Percentiles rank a stretch among this genome's conserved stretches.
phyloP scores from a whole-genome alignment of 495 filamentous ascomycete genomes.

The Tuber brumale region DNA sequence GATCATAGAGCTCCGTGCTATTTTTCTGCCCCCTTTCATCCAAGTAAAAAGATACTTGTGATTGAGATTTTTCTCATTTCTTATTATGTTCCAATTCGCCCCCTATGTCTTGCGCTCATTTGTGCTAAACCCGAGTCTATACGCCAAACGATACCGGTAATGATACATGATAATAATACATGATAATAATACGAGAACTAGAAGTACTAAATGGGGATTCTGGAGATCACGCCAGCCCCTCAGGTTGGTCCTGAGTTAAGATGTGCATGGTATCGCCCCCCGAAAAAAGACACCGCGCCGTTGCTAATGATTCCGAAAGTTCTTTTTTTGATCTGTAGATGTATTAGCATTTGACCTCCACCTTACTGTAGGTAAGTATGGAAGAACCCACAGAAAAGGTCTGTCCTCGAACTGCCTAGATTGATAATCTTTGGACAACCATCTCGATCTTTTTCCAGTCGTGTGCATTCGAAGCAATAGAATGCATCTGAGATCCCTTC shows the following conservation, averaged over 20 bases:
- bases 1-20: not conserved
- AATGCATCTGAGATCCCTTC: constrained; percentile 99
- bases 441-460: constrained; percentile 93
- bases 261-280: not conserved
- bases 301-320: constrained; percentile 39
- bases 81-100: constrained; percentile 50
- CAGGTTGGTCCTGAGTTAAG: not conserved
- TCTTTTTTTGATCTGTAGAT: constrained; percentile 42
- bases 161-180: not conserved
- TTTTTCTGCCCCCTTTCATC: not conserved
- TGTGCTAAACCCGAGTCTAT: not conserved
- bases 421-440: constrained; percentile 99
- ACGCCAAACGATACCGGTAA: constrained; percentile 11
- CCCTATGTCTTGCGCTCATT: constrained; percentile 7
- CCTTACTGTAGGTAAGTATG: not conserved
- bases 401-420: constrained; percentile 85
- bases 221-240: not conserved
- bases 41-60: not conserved
- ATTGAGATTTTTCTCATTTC: not conserved
- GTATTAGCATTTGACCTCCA: constrained; percentile 10
- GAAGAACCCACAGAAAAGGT: constrained; percentile 69
- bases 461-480: constrained; percentile 98
- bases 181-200: not conserved
- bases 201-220: not conserved
- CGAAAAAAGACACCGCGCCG: not conserved